Evolutionary conservation across 2,329 filamentous ascomycete genomes (phyloP).

Genomic region (Hypoxylon sp.): DNA sequence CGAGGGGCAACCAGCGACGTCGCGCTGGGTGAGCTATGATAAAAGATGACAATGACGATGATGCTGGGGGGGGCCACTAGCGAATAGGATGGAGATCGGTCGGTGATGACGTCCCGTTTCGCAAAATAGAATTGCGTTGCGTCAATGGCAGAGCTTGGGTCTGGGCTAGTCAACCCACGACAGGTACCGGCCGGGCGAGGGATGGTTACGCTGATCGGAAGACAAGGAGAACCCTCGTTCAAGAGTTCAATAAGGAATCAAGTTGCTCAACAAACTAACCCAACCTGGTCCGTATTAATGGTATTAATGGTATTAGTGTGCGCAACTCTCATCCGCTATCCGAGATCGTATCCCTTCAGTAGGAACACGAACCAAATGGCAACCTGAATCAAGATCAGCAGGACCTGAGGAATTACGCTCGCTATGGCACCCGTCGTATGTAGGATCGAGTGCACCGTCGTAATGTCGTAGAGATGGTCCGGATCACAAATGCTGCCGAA

Average conservation of each 20-base stretch:
- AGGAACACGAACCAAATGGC: constrained; percentile 38
- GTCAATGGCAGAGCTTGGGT: constrained; percentile 37
- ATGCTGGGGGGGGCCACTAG: constrained; percentile 34
- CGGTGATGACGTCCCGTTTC: constrained; percentile 43
- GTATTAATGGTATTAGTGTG: constrained; percentile 15
- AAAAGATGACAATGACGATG: constrained; percentile 39
- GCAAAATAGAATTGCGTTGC: constrained; percentile 43
- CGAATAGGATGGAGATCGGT: constrained; percentile 28
- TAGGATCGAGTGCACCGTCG: constrained; percentile 34
- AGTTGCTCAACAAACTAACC: constrained; percentile 21
- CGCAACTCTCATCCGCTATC: constrained; percentile 13
- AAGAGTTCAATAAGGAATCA: constrained; percentile 18
- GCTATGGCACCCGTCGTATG: constrained; percentile 26
- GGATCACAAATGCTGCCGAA: constrained; percentile 31
- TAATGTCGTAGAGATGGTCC: constrained; percentile 34
- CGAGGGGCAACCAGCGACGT: constrained; percentile 14
- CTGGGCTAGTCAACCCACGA: constrained; percentile 15
- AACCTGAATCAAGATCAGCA: constrained; percentile 37
- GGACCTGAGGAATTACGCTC: constrained; percentile 33
- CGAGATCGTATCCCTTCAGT: constrained; percentile 30
- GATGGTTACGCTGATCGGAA: constrained; percentile 39
- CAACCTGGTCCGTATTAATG: constrained; percentile 18
- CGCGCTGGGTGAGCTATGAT: constrained; percentile 27
- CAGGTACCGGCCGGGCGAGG: constrained; percentile 32
- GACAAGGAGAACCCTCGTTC: constrained; percentile 28